Base-by-base conservation (phyloP, 805 yeast species). In the Zygosaccharomyces gambellarensis region DNA sequence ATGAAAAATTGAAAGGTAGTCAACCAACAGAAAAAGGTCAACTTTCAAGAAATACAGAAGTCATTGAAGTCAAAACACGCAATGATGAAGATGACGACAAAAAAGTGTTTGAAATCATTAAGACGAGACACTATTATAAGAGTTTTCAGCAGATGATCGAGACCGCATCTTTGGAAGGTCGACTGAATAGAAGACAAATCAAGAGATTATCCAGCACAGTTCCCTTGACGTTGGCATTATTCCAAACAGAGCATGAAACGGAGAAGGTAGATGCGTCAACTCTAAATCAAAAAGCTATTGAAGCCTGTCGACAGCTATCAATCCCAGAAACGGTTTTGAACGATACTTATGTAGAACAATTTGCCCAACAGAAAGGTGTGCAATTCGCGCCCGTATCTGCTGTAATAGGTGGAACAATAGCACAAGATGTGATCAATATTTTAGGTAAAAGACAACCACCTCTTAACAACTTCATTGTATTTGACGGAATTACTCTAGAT, bases 341-440 rank as follows among this genome's bases (percentile, higher is more conserved):
- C 25, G 63, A 62, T 22, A 58, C 54, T 1, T 68, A 74, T 45
- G 54, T 79, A 23, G 63, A 69, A 4, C 60, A 67, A 23, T 64
- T 83, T 40, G 54, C 75, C 0, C 65, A 61, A 19, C 88, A 85
- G 60, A 75, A 61, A 14, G 68, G 70, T 25, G 63, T 88, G 2
- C 95, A 90, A 61, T 79, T 86, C 56, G 77, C 89, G 9, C 96
- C 97, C 1, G 83, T 83, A 0, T 81, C 94, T 4, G 95, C 98
- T 0, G 79, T 94, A 1, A 57, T 92, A 5, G 99, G 98, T 5
- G 99, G 98, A 1, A 77, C 88, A 1, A 68, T 92, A 22, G 86
- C 95, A 2, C 99, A 94, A 68, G 97, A 90, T 64, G 84, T 89
- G 11, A 85, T 94, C 41, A 94, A 94, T 69, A 81, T 77, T 47